Conservation (phyloP, 768 basidiomycete species). For the Pleurotus salmoneostramineus region DNA sequence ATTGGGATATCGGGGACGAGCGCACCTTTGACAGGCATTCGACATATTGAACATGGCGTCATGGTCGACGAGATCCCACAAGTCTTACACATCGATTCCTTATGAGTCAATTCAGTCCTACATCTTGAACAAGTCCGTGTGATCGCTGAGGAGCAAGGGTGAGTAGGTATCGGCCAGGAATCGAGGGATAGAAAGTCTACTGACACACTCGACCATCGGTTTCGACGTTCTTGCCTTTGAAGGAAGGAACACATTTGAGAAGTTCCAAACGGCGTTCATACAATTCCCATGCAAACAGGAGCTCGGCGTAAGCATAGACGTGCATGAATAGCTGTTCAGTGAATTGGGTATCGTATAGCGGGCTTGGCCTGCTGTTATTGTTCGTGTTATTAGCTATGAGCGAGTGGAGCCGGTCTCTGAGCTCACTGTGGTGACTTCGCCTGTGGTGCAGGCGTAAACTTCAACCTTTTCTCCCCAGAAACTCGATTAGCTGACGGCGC, state of each 20-base stretch:
- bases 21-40: conserved; percentile 70
- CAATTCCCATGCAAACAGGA: conserved; percentile 71
- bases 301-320: conserved; percentile 69
- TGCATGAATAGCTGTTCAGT: conserved; percentile 30
- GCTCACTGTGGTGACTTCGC: neutral
- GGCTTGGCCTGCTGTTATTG: neutral
- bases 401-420: too few relatives aligned
- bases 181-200: conserved; percentile 9
- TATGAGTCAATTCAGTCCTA: conserved; percentile 24
- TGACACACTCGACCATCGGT: conserved; percentile 29
- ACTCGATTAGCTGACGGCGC: neutral
- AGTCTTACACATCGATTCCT: conserved; percentile 34
- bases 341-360: neutral
- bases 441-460: neutral
- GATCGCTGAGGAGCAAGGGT: conserved; percentile 29
- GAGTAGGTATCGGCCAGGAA: neutral
- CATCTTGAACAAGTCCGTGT: conserved; percentile 46
- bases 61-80: conserved; percentile 40
- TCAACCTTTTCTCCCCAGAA: neutral
- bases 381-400: too few relatives aligned
- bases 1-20: too few relatives aligned
- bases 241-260: conserved; percentile 53
- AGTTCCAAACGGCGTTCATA: conserved; percentile 70
- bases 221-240: conserved; percentile 12
- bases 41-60: conserved; percentile 66